Evolutionary conservation across 345 rosid genomes (phyloP).

Genomic region (Hypericum perforatum): DNA sequence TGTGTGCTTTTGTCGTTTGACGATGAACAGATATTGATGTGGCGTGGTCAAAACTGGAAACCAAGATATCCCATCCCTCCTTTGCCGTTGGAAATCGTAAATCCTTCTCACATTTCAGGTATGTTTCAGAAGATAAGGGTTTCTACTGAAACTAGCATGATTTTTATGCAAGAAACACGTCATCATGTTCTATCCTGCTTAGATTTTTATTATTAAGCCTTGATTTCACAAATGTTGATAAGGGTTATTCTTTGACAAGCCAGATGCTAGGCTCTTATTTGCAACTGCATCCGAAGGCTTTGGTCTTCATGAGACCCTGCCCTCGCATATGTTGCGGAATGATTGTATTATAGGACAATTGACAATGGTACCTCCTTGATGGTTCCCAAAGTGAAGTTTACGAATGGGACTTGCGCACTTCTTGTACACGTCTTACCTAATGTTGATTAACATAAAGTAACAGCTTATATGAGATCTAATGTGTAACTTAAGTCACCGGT

Average conservation of each 20-base stretch:
- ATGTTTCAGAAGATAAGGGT: conserved; percentile 5
- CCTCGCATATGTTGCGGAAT: neutral
- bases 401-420: neutral
- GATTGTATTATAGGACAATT: conserved; percentile 4
- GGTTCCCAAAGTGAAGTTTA: neutral
- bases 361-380: conserved; percentile 4
- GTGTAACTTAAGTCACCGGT: no score
- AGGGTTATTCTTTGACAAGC: no score
- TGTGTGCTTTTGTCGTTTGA: conserved; percentile 84
- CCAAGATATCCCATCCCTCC: conserved; percentile 41
- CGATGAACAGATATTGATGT: conserved; percentile 79
- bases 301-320: no score
- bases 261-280: no score
- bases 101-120: conserved; percentile 32
- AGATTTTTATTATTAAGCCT: no score
- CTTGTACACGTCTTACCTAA: neutral
- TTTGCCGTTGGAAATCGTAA: conserved; percentile 16
- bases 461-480: no score
- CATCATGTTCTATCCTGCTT: no score
- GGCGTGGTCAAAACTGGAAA: conserved; percentile 88
- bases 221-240: no score
- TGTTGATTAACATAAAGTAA: neutral
- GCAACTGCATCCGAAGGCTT: no score
- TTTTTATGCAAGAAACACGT: no score
- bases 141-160: no score